Conservation (phyloP, 2,329 filamentous ascomycete species). For the Trichoderma polysporum region DNA sequence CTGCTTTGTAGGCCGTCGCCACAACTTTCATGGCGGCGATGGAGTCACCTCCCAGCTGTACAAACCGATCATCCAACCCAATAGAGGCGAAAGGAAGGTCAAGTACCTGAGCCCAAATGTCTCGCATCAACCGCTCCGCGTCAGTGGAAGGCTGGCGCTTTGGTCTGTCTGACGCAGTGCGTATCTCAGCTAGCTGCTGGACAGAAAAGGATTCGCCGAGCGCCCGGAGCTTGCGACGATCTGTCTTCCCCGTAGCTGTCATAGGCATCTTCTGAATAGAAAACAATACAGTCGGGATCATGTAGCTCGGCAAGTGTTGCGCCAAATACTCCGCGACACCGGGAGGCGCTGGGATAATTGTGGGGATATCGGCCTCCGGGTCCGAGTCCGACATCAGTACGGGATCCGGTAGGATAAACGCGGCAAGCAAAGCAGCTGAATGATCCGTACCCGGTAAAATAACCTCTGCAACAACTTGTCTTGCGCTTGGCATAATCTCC, state of each 20-base stretch:
- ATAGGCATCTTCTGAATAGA: constrained; percentile 20
- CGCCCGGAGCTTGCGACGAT: constrained; percentile 20
- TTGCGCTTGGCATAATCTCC: not conserved
- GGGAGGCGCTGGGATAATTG: not conserved
- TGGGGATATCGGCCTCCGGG: not conserved
- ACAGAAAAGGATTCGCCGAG: constrained; percentile 6
- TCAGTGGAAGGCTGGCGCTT: not conserved
- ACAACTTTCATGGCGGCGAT: constrained; percentile 45
- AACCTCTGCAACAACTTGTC: not conserved
- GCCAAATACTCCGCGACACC: constrained; percentile 1
- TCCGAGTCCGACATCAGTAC: not conserved
- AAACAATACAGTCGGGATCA: constrained; percentile 25
- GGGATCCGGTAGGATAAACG: not conserved
- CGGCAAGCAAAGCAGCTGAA: not conserved
- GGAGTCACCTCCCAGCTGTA: constrained; percentile 45
- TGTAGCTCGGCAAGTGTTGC: constrained; percentile 24
- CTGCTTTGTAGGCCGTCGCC: constrained; percentile 33
- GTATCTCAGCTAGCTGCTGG: not conserved
- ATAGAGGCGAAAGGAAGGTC: constrained; percentile 23
- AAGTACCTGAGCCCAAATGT: not conserved
- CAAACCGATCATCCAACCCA: constrained; percentile 38
- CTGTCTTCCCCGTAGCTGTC: constrained; percentile 23
- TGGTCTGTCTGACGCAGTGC: not conserved
- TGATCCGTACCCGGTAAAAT: not conserved
- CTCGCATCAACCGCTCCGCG: not conserved